Base-by-base conservation (phyloP, 805 yeast genomes). In the Cyberlindnera veronae region DNA sequence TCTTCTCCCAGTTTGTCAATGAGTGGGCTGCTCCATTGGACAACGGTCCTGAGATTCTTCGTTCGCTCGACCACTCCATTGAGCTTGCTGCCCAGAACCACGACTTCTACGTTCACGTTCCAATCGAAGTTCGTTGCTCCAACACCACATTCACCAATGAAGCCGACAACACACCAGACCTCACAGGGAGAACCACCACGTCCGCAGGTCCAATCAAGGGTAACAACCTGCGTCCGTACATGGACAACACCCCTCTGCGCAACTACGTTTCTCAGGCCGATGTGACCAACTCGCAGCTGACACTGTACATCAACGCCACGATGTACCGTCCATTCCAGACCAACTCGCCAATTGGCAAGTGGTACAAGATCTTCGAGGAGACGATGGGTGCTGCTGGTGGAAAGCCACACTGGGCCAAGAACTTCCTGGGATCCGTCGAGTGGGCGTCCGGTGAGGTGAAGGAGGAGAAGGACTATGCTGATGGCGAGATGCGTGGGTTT, bases 391-490 rank as follows among this genome's bases (percentile, higher is more conserved):
- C 77, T 20, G 89, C 84, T 21, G 89, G 84, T 27, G 99, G 99
- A 32, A 85, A 81, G 60, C 99, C 99, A 2, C 99, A 91, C 62
- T 91, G 99, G 99, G 99, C 99, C 14, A 91, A 91, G 69, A 90
- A 89, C 63, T 91, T 88, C 61, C 68, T 85, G 41, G 95, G 95
- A 2, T 66, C 75, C 3, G 53, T 57, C 3, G 61, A 66, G 11
- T 50, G 59, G 52, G 60, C 62, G 10, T 39, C 38, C 6, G 55
- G 57, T 7, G 52, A 61, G 34, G 36, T 46, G 29, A 54, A 60
- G 42, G 41, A 44, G 3, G 75, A 71, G 38, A 59, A 67, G 34
- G 58, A 67, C 30, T 68, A 66, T 40, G 64, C 67, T 38, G 81
- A 77, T 46, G 83, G 81, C 46, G 80, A 83, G 44, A 85, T 88